A percentile compares a stretch with the other conserved stretches of the same genome.
These are phyloP conservation scores for Daedaleopsis nitida DNA, from an alignment of 768 basidiomycete genomes.

Conservation along the genomic window DNA sequence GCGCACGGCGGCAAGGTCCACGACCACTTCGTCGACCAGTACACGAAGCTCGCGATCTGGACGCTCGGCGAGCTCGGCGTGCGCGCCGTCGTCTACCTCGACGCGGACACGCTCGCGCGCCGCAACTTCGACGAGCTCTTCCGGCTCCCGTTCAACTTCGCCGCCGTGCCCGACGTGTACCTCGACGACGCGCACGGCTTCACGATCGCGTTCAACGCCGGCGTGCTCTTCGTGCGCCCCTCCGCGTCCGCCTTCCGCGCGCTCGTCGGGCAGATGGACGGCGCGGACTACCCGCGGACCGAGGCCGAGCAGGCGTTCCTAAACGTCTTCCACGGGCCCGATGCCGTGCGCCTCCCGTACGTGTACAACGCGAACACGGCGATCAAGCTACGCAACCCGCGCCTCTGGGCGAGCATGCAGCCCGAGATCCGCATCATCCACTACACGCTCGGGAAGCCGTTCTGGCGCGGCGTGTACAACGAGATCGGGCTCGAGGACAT, in stretches of 20 bases:
- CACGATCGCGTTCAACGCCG: conserved; percentile 39
- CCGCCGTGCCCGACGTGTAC: conserved; percentile 41
- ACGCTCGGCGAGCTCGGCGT: conserved; percentile 33
- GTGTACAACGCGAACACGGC: conserved; percentile 42
- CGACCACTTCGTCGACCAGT: conserved; percentile 39
- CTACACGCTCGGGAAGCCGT: conserved; percentile 36
- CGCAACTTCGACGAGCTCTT: conserved; percentile 45
- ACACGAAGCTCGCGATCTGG: conserved; percentile 44
- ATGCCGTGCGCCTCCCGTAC: conserved; percentile 37
- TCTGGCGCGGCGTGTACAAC: conserved; percentile 4
- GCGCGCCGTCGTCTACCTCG: conserved; percentile 37
- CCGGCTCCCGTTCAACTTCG: conserved; percentile 39
- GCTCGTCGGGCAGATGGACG: conserved; percentile 34
- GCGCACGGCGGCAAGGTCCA: conserved; percentile 34
- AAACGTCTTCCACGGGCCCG: conserved; percentile 38
- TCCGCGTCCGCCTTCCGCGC: conserved; percentile 28
- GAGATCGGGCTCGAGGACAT: conserved; percentile 25
- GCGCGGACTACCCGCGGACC: conserved; percentile 30
- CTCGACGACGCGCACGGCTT: conserved; percentile 30
- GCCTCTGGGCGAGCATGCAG: conserved; percentile 34
- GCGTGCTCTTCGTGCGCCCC: conserved; percentile 36
- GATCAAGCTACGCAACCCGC: conserved; percentile 33
- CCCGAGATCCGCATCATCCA: conserved; percentile 38
- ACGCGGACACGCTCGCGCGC: conserved; percentile 41
- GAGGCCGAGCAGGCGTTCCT: conserved; percentile 42